phyloP scores from a whole-genome alignment of 2,329 filamentous ascomycete genomes.

The Colletotrichum lindemuthianum region DNA sequence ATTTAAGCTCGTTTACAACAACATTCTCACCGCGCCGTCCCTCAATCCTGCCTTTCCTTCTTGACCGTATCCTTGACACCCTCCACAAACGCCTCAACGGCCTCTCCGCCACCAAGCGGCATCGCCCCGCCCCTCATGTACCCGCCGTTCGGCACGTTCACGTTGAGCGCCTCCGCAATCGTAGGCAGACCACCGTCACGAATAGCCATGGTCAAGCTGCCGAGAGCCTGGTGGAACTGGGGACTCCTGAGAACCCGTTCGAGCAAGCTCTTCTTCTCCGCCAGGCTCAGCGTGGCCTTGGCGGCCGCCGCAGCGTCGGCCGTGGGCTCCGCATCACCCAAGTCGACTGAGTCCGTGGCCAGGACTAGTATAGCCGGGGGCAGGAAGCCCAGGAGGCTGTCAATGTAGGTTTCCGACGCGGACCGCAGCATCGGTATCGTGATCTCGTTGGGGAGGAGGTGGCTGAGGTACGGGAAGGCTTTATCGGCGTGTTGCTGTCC shows the following conservation, averaged over 20 bases:
- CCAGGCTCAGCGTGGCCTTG: slow-evolving; percentile 75
- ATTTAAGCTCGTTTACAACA: no score
- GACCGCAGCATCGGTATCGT: slow-evolving; percentile 81
- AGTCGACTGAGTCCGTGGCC: slow-evolving; percentile 70
- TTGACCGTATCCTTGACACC: slow-evolving; percentile 85
- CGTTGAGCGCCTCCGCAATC: slow-evolving; percentile 84
- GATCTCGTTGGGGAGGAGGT: slow-evolving; percentile 80
- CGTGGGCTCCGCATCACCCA: slow-evolving; percentile 71
- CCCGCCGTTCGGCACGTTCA: slow-evolving; percentile 86
- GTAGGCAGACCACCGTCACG: slow-evolving; percentile 91
- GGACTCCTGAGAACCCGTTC: slow-evolving; percentile 87
- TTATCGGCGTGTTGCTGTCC: slow-evolving; percentile 58
- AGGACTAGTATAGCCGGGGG: slow-evolving; percentile 83
- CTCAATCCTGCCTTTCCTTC: slow-evolving; percentile 54
- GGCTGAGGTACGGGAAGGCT: slow-evolving; percentile 83
- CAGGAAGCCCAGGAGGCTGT: slow-evolving; percentile 80
- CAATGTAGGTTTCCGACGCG: slow-evolving; percentile 72
- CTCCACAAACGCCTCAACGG: slow-evolving; percentile 90
- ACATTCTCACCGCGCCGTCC: no score
- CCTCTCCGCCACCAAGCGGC: slow-evolving; percentile 87
- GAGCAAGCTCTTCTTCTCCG: slow-evolving; percentile 83
- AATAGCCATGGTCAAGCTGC: slow-evolving; percentile 86
- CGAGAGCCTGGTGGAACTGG: slow-evolving; percentile 88
- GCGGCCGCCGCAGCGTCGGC: slow-evolving; percentile 76
- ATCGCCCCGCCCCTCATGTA: slow-evolving; percentile 81